Percentiles rank a stretch among this genome's conserved stretches.
Conservation (phyloP, 1,139 yeast genomes). For the Waltiozyma sp. region DNA sequence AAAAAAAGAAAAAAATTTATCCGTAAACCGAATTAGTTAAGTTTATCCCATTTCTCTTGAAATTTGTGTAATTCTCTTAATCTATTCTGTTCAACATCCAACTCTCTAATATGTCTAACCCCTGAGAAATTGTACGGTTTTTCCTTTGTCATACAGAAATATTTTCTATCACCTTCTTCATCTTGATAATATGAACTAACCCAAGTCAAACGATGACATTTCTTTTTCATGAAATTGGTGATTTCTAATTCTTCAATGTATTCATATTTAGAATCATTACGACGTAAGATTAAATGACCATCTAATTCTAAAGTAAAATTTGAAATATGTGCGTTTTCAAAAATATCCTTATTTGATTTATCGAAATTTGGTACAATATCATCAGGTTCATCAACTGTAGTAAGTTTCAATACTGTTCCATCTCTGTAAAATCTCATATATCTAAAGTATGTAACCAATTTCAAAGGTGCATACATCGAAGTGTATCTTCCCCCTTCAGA, state of each 20-base stretch:
- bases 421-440: constrained; percentile 72
- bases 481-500: constrained; percentile 68
- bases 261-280: constrained; percentile 50
- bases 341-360: constrained; percentile 19
- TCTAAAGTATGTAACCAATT: constrained; percentile 80
- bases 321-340: constrained; percentile 27
- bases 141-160: constrained; percentile 56
- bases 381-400: constrained; percentile 57
- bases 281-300: constrained; percentile 46
- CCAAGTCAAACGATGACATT: constrained; percentile 66
- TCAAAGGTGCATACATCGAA: constrained; percentile 61
- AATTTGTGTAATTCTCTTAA: background rate
- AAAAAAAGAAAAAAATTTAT: too few relatives aligned
- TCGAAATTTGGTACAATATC: constrained; percentile 46
- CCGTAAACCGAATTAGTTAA: too few relatives aligned
- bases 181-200: constrained; percentile 44
- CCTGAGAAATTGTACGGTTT: constrained; percentile 65
- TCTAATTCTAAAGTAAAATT: constrained; percentile 45
- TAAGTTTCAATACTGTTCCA: constrained; percentile 59
- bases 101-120: constrained; percentile 22
- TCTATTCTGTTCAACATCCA: background rate
- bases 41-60: too few relatives aligned
- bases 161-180: constrained; percentile 41
- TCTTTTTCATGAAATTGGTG: constrained; percentile 41
- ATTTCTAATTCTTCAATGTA: constrained; percentile 56